A percentile compares a stretch with the other conserved stretches of the same genome.
phyloP scores from a whole-genome alignment of 768 basidiomycete species.

The Phaeotremella skinneri region DNA sequence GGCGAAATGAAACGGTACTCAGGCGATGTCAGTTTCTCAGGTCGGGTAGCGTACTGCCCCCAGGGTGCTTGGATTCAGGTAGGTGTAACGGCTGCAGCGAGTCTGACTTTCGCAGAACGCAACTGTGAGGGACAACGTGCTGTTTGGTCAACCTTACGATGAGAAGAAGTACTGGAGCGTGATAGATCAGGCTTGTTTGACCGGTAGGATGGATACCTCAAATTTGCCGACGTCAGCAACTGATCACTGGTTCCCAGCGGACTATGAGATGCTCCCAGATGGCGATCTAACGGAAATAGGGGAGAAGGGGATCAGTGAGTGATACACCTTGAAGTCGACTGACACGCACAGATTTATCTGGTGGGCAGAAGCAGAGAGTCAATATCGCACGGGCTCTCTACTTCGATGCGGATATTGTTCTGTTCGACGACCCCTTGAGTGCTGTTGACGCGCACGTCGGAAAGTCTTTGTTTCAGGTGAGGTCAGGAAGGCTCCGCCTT shows the following conservation, averaged over 20 bases:
- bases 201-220: slow-evolving; percentile 35
- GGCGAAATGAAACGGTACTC: slow-evolving; percentile 65
- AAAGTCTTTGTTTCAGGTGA: slow-evolving; percentile 60
- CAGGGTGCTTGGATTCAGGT: slow-evolving; percentile 69
- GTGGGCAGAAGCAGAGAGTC: slow-evolving; percentile 63
- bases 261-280: slow-evolving; percentile 58
- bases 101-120: slow-evolving; percentile 57
- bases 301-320: slow-evolving; percentile 63
- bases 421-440: slow-evolving; percentile 69
- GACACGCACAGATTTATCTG: slow-evolving; percentile 50
- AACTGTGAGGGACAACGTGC: slow-evolving; percentile 58
- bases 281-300: slow-evolving; percentile 71
- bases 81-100: background rate
- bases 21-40: slow-evolving; percentile 62
- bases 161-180: slow-evolving; percentile 55
- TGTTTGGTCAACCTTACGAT: slow-evolving; percentile 57
- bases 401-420: slow-evolving; percentile 60
- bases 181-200: slow-evolving; percentile 58
- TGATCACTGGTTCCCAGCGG: slow-evolving; percentile 53
- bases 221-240: background rate
- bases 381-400: slow-evolving; percentile 64
- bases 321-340: slow-evolving; percentile 59
- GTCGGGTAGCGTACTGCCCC: slow-evolving; percentile 64
- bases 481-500: slow-evolving; percentile 59
- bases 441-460: slow-evolving; percentile 60